Base-by-base conservation (phyloP, 306 rosid species). In the Dicorynia guianensis region DNA sequence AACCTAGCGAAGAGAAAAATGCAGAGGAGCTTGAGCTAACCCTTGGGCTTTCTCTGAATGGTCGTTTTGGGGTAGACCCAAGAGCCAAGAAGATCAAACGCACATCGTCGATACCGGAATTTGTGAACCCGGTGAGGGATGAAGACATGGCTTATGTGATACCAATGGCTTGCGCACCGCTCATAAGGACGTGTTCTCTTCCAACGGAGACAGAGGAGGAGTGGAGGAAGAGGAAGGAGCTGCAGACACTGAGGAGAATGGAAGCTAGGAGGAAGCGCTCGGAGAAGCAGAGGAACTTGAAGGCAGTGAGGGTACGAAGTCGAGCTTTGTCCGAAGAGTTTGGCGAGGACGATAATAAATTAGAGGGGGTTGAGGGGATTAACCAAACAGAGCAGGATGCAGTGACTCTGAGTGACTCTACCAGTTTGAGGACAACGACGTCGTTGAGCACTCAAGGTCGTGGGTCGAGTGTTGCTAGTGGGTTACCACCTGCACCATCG, bases 11-110 rank as follows among this genome's bases (percentile, higher is more conserved):
- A 11, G 84, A 19, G 1, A 68, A 63, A 25, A 84, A 58, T 9
- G 64, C 33, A 30, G 84, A 82, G 34, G 95, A 85, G 43, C 35
- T 86, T 0, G 97, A 89, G 83, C 80, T 90, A 11, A 87, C 86
- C 59, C 88, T 93, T 0, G 97, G 93, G 5, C 93, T 93, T n/a
- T 93, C 98, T 4, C 49, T 80, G 80, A 90, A 93, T 20, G 98
- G 98, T 43, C 81, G 91, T 54, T 90, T 93, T 5, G 98, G 98
- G 61, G 78, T 85, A 6, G 95, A 93, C 91, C 98, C 93, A 0
- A 81, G 81, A 42, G 87, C 90, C 14, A 80, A 86, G 70, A 82
- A 62, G 76, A 76, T 87, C 10, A 74, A 74, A 69, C 84, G 97
- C 13, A 84, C 93, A 1, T 60, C 91, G 0, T 93, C 98, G 0